Base-by-base conservation (phyloP, 139 green algal genomes). In the Gonium pectorale region DNA sequence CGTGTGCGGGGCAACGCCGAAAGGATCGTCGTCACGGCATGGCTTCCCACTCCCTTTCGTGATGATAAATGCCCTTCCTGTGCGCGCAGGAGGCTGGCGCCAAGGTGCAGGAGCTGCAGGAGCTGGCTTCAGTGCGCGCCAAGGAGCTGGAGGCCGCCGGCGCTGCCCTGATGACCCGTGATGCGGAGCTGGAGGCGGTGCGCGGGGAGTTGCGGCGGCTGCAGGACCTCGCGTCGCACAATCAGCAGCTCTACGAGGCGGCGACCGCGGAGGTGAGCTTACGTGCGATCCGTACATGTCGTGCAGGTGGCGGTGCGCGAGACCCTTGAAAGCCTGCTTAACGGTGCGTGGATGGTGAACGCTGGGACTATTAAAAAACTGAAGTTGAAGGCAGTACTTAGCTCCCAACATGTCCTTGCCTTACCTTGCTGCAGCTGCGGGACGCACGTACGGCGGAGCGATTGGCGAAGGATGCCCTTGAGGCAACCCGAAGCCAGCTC, bases 181-280 rank as follows among this genome's bases (percentile, higher is more conserved):
- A 80, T 7, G 54, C 35, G 37, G 72, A 80, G 72, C 52, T 80
- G 7, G 72, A 24, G 33, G 52, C 35, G 52, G 52, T 29, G 72
- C 31, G 17, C 24, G 37, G 26, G 8, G 51, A 67, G 51, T 37
- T 80, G 38, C 52, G 27, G n/a, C 37, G 37, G 27, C 27, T 68
- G 52, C 19, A 27, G 27, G 11, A 7, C 0, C 51, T 44, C 52
- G 5, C 33, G 22, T 37, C 9, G 5, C 43, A 80, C 27, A 52
- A 80, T 5, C 52, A 68, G 72, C 52, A 52, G 33, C 31, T 62
- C 35, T 44, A 60, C 26, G 51, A 80, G 11, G 35, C 52, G 5
- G 19, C 38, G 4, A 26, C 35, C 17, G 72, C 52, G 0, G 72
- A 80, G 72, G 72, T 80, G 35, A 35, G 67, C 22, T 54, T 56